Base-by-base conservation (phyloP, 2,329 filamentous ascomycete species). In the Colletotrichum cereale region DNA sequence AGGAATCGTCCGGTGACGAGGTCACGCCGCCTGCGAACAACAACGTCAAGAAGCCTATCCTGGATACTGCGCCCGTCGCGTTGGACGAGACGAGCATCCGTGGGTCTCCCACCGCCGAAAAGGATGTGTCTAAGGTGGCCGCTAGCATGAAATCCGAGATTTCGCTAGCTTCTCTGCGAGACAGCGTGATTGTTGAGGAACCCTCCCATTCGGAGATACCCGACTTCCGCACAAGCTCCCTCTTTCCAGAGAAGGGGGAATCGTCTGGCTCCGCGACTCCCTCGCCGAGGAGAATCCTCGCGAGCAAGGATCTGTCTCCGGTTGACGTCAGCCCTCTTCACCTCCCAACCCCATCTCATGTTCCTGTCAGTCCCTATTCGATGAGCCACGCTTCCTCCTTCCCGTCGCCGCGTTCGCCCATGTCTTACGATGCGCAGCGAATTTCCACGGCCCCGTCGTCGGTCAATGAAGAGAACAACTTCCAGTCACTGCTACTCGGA, bases 391-490 rank as follows among this genome's bases (percentile, higher is more conserved):
- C 90, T 61, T 89, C 92, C 0, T 92, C 92, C 0, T 87, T 91
- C 77, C 87, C 92, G 1, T 94, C 92, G 6, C 93, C 92, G 0
- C 88, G 92, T 64, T 88, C 91, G 71, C 85, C 90, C 69, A 84
- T 93, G 80, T 91, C 89, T 5, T 90, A 93, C 66, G 93, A 95
- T 73, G 89, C 89, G 1, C 91, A 93, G 64, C 88, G 91, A 26
- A 88, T 94, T 36, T 93, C 92, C 7, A 95, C 93, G 2, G 91
- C 93, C 2, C 90, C 92, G 7, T 95, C 93, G 1, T 95, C 92
- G 0, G 84, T 92, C 53, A 88, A 89, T 0, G 93, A 95, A 73
- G 92, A 92, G 74, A 91, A 90, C 68, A 89, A 86, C 47, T 91
- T 93, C 78, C 90, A 91, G 69, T 94, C 92, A 2, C 83, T 93